These are phyloP conservation scores for Cystobasidium ongulense DNA, from an alignment of 768 basidiomycete species.

Conservation along the genomic window DNA sequence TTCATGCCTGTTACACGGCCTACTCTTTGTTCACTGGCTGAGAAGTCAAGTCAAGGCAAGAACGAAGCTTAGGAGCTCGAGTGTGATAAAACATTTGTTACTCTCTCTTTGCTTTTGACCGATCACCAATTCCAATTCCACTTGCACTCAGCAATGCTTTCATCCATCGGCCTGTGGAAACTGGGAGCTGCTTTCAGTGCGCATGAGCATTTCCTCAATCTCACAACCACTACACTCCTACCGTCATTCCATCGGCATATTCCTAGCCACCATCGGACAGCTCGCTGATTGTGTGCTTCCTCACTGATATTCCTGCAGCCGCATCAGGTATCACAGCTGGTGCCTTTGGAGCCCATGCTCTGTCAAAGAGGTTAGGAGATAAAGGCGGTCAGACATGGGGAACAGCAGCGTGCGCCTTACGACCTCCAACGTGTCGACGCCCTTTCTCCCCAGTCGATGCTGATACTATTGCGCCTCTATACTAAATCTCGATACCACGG, in stretches of 20 bases:
- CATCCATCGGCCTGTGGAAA: slow-evolving; percentile 5
- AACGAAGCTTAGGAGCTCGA: too few relatives aligned
- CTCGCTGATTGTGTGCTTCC: not conserved
- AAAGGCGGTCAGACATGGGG: slow-evolving; percentile 25
- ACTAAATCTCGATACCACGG: not conserved
- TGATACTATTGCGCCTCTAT: not conserved
- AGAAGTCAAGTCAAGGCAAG: too few relatives aligned
- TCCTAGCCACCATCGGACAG: not conserved
- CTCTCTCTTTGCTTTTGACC: too few relatives aligned
- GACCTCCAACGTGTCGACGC: not conserved
- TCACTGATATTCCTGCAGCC: not conserved
- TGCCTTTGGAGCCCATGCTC: slow-evolving; percentile 24
- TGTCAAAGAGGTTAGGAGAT: slow-evolving; percentile 19
- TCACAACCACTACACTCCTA: not conserved
- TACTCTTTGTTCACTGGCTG: too few relatives aligned
- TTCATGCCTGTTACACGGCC: too few relatives aligned
- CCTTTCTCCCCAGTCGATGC: not conserved
- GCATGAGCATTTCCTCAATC: not conserved
- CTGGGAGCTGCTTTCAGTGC: slow-evolving; percentile 2
- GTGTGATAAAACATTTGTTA: too few relatives aligned
- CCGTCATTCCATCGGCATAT: not conserved
- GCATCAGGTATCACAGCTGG: slow-evolving; percentile 1
- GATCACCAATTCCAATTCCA: not conserved
- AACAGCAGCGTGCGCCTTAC: slow-evolving; percentile 8
- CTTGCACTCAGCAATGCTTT: not conserved